Evolutionary conservation across 345 rosid genomes (phyloP), one percentile per base, ranked within the genome.

Genomic region (Hibiscus trionum): DNA sequence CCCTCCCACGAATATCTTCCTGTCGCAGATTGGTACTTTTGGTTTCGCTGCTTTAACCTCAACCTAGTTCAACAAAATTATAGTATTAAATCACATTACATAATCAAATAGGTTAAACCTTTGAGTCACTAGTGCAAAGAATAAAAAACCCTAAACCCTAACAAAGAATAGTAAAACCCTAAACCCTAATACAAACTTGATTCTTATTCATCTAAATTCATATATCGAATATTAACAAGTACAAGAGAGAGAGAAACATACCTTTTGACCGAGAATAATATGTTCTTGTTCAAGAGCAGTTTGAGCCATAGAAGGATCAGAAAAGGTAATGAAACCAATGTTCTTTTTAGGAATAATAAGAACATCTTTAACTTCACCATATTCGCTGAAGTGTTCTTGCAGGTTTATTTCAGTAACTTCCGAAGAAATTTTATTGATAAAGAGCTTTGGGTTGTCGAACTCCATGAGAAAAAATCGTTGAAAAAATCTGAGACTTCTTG

Each of bases 1-100:
- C 73, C 97, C 98, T 52, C 98, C 98, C 58, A 93, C 98, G 58
- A 93, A 93, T 47, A 93, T 87, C 86, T 91, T 93, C 81, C 87
- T 88, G 46, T 39, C 7, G 0, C 4, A 2, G 9, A 10, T 64
- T 3, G 35, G 1, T 33, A 3, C 1, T 64, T 9, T 19, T 39
- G 52, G 50, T 39, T 2, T 19, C 3, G 52, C 69, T 4, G 31
- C 27, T 39, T 39, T 64, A 15, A 64, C 69, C 1, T 9, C 16
- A 17, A 64, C 52, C 69, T 63, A 10, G 4, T 27, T 61, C 8
- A 37, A 37, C 0, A 29, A 4, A 31, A 16, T 14, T 11, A 61
- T 57, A 21, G 24, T 5, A 4, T 3, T 39, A 11, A 44, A 10
- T 37, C 4, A 44, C 0, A 1, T 44, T 50, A 16, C 2, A 50